A percentile compares a stretch with the other conserved stretches of the same genome.
These are phyloP conservation scores for Lentinula guzmanii DNA, from an alignment of 768 basidiomycete species.

Conservation along the genomic window DNA sequence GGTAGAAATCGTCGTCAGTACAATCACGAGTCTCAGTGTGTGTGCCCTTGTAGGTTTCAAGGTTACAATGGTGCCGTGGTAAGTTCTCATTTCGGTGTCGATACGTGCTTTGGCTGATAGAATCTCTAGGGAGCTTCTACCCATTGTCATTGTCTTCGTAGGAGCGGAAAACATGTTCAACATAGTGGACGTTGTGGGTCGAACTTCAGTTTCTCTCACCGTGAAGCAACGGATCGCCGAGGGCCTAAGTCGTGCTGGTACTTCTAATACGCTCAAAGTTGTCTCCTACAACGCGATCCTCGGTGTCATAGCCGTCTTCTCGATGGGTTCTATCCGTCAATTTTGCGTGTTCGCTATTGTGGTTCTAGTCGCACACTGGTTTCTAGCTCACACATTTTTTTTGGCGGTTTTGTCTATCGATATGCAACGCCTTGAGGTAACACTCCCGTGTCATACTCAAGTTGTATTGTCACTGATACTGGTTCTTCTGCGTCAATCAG, in stretches of 20 bases:
- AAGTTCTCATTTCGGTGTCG: constrained; percentile 16
- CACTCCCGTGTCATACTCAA: not conserved
- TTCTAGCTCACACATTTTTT: constrained; percentile 94
- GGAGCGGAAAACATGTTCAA: constrained; percentile 98
- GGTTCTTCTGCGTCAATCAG: constrained; percentile 28
- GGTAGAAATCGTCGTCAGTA: constrained; percentile 87
- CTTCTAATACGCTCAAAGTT: constrained; percentile 89
- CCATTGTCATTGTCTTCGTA: constrained; percentile 91
- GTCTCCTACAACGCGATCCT: constrained; percentile 81
- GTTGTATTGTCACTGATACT: not conserved
- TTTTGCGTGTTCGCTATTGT: constrained; percentile 94
- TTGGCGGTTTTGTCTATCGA: constrained; percentile 93
- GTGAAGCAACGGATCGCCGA: constrained; percentile 90
- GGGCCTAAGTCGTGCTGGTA: constrained; percentile 84
- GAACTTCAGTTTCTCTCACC: constrained; percentile 78
- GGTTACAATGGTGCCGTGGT: constrained; percentile 89
- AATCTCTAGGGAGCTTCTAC: constrained; percentile 68
- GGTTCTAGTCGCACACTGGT: constrained; percentile 95
- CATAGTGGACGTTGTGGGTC: constrained; percentile 80
- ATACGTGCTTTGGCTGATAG: not conserved
- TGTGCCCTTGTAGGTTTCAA: constrained; percentile 87
- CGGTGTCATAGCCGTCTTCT: constrained; percentile 66
- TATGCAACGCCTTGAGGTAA: constrained; percentile 83
- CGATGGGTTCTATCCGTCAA: constrained; percentile 79
- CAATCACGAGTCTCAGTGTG: constrained; percentile 89